Evolutionary conservation across 2,329 filamentous ascomycete genomes (phyloP), one percentile per base, ranked within the genome.

Genomic region (Ceratocystis diversiconidia): DNA sequence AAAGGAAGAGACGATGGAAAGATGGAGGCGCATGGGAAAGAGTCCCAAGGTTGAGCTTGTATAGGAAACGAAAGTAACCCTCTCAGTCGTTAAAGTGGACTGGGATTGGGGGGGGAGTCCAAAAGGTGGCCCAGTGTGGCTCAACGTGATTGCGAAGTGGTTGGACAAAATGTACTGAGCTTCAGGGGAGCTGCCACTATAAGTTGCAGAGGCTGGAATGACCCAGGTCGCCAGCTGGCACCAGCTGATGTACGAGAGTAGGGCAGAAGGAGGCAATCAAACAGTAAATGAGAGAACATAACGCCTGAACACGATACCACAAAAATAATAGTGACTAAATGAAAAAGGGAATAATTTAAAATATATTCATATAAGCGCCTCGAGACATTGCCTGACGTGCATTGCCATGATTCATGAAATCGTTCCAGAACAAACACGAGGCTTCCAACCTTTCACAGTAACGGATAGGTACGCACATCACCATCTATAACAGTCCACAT

Each of bases 11-110:
- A 59, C 43, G 60, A 62, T 30, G 55, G 22, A 32, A 60, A n/a
- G 43, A 43, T 65, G 50, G 50, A 59, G 63, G 66, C 59, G 63
- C 66, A 67, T 67, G 66, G 61, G 50, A 67, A 46, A 62, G 62
- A 62, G 52, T 59, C 63, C 63, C 48, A 63, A 36, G 25, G 55
- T 57, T 28, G 52, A 57, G 22, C 52, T 57, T 57, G 52, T 28
- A 57, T 30, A 28, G 22, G 15, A 6, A 22, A 17, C 12, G 52
- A 57, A 57, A n/a, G 22, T 28, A 57, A 57, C 52, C 22, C 22
- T 57, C 52, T 57, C 22, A 25, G 52, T 28, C 12, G 52, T 57
- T 57, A 28, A 57, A 30, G 52, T 57, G 52, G 28, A 50, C 46
- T 50, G 22, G 46, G 44, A 48, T 48, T 48, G 19, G 50, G 50